Evolutionary conservation across 2,329 filamentous ascomycete species (phyloP), one percentile per base, ranked within the genome.

Genomic region (Sclerotinia trifoliorum): DNA sequence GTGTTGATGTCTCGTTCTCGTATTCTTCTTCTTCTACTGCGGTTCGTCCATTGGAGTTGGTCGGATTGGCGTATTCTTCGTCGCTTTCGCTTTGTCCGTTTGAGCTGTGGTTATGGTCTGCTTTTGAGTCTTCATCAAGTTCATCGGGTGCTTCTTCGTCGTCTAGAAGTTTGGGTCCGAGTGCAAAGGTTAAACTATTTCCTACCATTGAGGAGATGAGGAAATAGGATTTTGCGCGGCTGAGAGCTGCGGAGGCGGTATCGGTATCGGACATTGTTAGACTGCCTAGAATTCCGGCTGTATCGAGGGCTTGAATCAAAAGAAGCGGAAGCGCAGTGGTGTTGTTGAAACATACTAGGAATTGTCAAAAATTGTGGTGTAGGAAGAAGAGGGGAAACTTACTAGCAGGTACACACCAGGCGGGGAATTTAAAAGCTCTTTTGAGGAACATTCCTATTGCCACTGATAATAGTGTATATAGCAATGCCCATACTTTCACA

Each of bases 181-280:
- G 78, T 0, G 85, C 85, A 75, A 90, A 90, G 0, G 87, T 90
- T 70, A 90, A 77, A 65, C 83, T 85, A 73, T 87, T 89, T 58
- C 82, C 83, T 21, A 90, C 81, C 68, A 88, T 89, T 44, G 58
- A 61, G 7, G 58, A 89, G 69, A 90, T 83, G 7, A 90, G 78
- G 73, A 90, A 89, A 75, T 89, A 90, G 21, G 85, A 86, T 74
- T 89, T 86, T 11, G 87, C 87, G 11, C 88, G 80, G 65, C 85
- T 81, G 17, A 90, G 79, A 0, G 85, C 85, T 2, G 79, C 79
- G 2, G 77, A 72, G 2, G 79, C 80, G 75, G 71, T 84, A 80
- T 76, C 81, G 2, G 24, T n/a, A 72, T 72, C 82, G 71, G 70
- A 78, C 71, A 69, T 72, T 2, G 82, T 76, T 24, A 89, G 79